These are phyloP conservation scores for Kwoniella dendrophila DNA, from an alignment of 768 basidiomycete genomes.

Conservation along the genomic window DNA sequence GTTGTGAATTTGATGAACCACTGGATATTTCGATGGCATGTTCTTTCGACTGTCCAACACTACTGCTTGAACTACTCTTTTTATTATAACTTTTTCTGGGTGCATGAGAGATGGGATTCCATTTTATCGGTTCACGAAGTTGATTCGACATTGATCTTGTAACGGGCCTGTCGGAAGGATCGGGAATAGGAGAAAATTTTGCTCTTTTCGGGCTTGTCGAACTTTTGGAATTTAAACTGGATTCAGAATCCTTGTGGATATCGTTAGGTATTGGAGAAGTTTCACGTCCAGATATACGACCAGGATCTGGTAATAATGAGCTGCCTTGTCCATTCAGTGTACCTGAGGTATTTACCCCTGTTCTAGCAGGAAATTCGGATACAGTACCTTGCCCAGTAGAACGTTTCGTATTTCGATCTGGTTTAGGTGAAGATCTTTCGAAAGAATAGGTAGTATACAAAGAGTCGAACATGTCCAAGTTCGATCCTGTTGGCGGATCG, in stretches of 20 bases:
- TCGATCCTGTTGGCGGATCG: too few species aligned
- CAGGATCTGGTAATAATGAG: too few species aligned
- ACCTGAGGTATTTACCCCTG: too few species aligned
- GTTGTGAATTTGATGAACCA: slow-evolving; percentile 1
- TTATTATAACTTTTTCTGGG: neutral
- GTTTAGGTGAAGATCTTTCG: too few species aligned
- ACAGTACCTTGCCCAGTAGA: too few species aligned
- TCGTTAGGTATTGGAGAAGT: too few species aligned
- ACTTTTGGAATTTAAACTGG: neutral
- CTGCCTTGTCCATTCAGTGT: too few species aligned
- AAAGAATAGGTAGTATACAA: too few species aligned
- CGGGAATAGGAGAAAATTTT: neutral
- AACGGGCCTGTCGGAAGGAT: slow-evolving; percentile 14
- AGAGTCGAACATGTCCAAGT: too few species aligned
- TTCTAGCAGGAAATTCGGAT: too few species aligned
- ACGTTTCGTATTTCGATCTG: too few species aligned
- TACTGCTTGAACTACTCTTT: neutral
- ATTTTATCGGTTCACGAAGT: neutral
- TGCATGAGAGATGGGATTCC: neutral
- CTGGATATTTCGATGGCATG: slow-evolving; percentile 5
- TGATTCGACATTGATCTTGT: slow-evolving; percentile 15
- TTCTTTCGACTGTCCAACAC: neutral
- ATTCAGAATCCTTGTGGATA: neutral
- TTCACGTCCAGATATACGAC: too few species aligned
- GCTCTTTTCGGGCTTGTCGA: neutral